Percentiles rank a stretch among this genome's conserved stretches.
Evolutionary conservation across 768 basidiomycete genomes (phyloP).

Genomic region (Leucocoprinus sp.): DNA sequence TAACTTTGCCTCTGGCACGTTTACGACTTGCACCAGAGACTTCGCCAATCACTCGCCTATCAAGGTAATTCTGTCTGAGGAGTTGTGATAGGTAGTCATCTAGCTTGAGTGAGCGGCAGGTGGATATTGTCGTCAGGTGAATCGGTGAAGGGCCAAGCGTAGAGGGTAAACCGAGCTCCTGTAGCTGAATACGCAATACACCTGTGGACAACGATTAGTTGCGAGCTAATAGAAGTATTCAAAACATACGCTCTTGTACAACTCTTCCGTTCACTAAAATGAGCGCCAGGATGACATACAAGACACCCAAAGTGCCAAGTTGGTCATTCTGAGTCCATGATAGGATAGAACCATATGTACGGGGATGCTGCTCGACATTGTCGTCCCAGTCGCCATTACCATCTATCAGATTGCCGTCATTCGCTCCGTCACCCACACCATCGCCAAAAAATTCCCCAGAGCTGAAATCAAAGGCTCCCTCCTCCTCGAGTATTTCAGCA

Average conservation of each 20-base stretch:
- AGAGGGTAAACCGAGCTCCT: constrained; percentile 55
- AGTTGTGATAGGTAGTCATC: constrained; percentile 61
- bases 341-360: constrained; percentile 59
- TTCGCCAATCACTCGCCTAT: constrained; percentile 49
- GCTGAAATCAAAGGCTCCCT: constrained; percentile 33
- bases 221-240: not conserved
- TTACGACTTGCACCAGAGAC: constrained; percentile 44
- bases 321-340: constrained; percentile 67
- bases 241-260: constrained; percentile 60
- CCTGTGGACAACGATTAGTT: constrained; percentile 30
- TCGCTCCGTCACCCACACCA: constrained; percentile 29
- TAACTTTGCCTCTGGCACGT: constrained; percentile 36
- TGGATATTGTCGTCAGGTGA: constrained; percentile 42
- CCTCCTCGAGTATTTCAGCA: constrained; percentile 43
- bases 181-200: constrained; percentile 64
- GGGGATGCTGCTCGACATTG: constrained; percentile 29
- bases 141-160: constrained; percentile 30
- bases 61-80: constrained; percentile 70
- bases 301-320: constrained; percentile 59
- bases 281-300: constrained; percentile 75
- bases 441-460: constrained; percentile 29
- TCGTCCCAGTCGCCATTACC: constrained; percentile 34
- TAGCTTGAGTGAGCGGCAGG: constrained; percentile 43
- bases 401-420: constrained; percentile 4
- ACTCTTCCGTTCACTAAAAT: constrained; percentile 76